Evolutionary conservation across 2,329 filamentous ascomycete species (phyloP), one percentile per base, ranked within the genome.

Genomic region (Nannizziopsis barbatae): DNA sequence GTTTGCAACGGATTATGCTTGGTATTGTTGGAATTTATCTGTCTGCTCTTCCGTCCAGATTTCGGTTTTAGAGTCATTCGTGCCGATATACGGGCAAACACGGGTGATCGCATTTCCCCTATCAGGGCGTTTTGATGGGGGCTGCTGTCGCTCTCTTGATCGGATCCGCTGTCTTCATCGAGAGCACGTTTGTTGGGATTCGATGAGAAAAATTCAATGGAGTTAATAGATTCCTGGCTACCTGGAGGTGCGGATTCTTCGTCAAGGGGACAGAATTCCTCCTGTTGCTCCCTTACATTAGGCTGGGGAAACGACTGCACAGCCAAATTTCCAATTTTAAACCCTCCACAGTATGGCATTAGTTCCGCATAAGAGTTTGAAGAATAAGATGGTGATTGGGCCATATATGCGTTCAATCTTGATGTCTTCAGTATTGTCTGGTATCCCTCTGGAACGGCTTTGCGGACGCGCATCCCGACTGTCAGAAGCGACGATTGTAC

Each of bases 381-480:
- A 4, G 57, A 59, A 14, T 35, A 12, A 8, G 30, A 36, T 39
- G 58, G 57, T 41, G 62, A 60, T 2, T 56, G 56, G 20, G 54
- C 48, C 33, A 50, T 32, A 5, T 51, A 38, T 7, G 44, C 45
- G 33, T 47, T 43, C 30, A 52, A n/a, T 32, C 45, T 30, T 6
- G 46, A 47, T 14, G 54, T 58, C 58, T 66, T 54, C 59, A 58
- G 38, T 52, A 56, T 45, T 27, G 86, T 94, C 71, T 94, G 93
- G 75, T 95, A 95, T 51, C 90, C 90, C 63, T 95, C 89, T 0
- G 87, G 84, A 6, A 96, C 84, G 9, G 85, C 85, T 70, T 96
- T 96, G 62, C 90, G 84, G 44, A 96, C 77, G 18, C 90, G 83
- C 88, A 95, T 95, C 59, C 90, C 90, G 55, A 96, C 90, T 58